These are phyloP conservation scores for Chalciporus piperatus DNA, from an alignment of 768 basidiomycete species.

Conservation along the genomic window DNA sequence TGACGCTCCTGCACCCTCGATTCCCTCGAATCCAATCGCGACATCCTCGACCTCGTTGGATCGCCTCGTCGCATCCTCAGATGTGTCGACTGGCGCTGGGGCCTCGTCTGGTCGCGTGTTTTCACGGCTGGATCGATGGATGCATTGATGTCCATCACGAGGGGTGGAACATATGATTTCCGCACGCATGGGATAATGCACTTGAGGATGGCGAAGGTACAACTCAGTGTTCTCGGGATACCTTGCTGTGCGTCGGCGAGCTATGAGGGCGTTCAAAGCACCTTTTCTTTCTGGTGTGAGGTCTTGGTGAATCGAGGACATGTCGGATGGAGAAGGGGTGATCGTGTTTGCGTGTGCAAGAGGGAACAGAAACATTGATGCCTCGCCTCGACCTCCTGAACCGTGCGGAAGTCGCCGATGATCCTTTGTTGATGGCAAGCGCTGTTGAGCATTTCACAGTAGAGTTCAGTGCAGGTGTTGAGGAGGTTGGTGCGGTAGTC, in stretches of 20 bases:
- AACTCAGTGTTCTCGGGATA: conserved; percentile 10
- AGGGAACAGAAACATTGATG: conserved; percentile 23
- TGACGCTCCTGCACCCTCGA: too few species aligned
- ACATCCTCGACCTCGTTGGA: too few species aligned
- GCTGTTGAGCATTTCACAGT: conserved; percentile 26
- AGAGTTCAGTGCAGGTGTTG: conserved; percentile 28
- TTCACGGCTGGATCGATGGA: too few species aligned
- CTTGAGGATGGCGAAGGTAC: too few species aligned
- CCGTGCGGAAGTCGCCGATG: conserved; percentile 21
- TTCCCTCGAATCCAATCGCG: too few species aligned
- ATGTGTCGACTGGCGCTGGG: too few species aligned
- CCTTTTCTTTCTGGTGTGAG: conserved; percentile 24
- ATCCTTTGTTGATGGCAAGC: conserved; percentile 25
- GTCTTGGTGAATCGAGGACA: conserved; percentile 26
- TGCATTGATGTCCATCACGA: too few species aligned
- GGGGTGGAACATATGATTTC: too few species aligned
- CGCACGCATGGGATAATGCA: too few species aligned
- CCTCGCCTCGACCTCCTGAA: conserved; percentile 26
- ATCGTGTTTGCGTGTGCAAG: conserved; percentile 18
- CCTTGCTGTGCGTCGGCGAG: conserved; percentile 21
- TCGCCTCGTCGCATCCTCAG: too few species aligned
- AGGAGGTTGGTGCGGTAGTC: conserved; percentile 29
- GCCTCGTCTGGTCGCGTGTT: too few species aligned
- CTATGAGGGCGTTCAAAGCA: conserved; percentile 40
- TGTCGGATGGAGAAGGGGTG: conserved; percentile 32